These are phyloP conservation scores for Tetrastigma voinierianum DNA, from an alignment of 164 flowering plant species.

Conservation along the genomic window DNA sequence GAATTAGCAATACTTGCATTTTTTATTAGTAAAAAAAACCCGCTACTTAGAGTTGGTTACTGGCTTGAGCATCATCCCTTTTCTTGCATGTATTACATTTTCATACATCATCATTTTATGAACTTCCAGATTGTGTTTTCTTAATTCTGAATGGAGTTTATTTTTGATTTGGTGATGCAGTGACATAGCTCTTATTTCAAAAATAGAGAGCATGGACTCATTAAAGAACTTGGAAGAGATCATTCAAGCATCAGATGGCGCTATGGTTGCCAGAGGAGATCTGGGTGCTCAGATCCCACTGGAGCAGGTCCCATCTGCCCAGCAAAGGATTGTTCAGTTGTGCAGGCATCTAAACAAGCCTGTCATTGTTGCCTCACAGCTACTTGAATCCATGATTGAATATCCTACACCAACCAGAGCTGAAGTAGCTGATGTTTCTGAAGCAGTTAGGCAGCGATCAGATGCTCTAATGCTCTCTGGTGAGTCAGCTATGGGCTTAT, in stretches of 20 bases:
- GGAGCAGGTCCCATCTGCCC: slow-evolving; percentile 95
- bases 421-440: slow-evolving; percentile 98
- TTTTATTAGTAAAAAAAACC: too few relatives aligned
- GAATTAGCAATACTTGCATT: too few relatives aligned
- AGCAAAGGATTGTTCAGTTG: slow-evolving; percentile 72
- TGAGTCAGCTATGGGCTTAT: slow-evolving; percentile 98
- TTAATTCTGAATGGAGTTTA: neutral
- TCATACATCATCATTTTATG: neutral
- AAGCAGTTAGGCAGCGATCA: slow-evolving; percentile 88
- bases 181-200: slow-evolving; percentile 83
- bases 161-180: slow-evolving; percentile 42
- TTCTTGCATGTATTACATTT: neutral
- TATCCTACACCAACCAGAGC: slow-evolving; percentile 98
- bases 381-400: slow-evolving; percentile 97
- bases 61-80: neutral
- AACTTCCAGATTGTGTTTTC: too few relatives aligned
- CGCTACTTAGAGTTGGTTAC: neutral
- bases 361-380: slow-evolving; percentile 94
- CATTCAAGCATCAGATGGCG: slow-evolving; percentile 89
- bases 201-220: slow-evolving; percentile 95
- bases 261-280: slow-evolving; percentile 99
- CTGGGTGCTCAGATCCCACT: slow-evolving; percentile 96
- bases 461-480: slow-evolving; percentile 99
- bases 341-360: slow-evolving; percentile 93
- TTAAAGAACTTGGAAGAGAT: slow-evolving; percentile 88